Conservation (phyloP, 1,284 basidiomycete genomes). For the Inonotus hispidus region DNA sequence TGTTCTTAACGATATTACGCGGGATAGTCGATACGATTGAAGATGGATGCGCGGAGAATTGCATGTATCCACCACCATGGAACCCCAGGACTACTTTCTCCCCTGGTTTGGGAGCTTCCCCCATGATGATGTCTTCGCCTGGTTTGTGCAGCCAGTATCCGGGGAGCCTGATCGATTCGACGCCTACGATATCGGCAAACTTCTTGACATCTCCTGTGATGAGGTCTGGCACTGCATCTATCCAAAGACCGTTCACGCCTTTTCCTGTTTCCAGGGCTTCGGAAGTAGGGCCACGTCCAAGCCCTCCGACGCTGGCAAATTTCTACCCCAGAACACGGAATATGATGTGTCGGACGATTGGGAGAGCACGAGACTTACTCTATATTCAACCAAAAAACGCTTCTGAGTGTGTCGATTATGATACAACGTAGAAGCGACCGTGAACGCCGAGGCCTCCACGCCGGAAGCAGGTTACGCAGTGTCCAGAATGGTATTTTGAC, state of each 20-base stretch:
- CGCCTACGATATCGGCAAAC: constrained; percentile 37
- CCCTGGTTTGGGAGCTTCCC: constrained; percentile 31
- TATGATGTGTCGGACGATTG: background rate
- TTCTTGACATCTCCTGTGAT: constrained; percentile 42
- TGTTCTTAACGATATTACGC: constrained; percentile 20
- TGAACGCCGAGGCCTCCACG: constrained; percentile 15
- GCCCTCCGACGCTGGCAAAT: background rate
- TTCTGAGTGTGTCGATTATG: background rate
- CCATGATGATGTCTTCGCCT: constrained; percentile 21
- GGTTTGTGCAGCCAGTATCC: constrained; percentile 45
- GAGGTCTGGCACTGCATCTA: constrained; percentile 46
- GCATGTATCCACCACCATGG: constrained; percentile 46
- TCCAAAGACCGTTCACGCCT: constrained; percentile 30
- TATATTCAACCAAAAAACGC: background rate
- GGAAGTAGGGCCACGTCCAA: constrained; percentile 5
- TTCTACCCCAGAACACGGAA: background rate
- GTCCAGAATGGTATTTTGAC: constrained; percentile 10
- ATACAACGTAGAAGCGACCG: constrained; percentile 9
- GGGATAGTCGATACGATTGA: constrained; percentile 28
- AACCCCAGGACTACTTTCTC: constrained; percentile 43
- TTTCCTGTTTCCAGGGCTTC: constrained; percentile 9
- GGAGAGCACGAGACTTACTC: background rate
- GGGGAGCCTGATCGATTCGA: constrained; percentile 40
- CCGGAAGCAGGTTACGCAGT: constrained; percentile 5
- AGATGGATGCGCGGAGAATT: constrained; percentile 39